phyloP scores from a whole-genome alignment of 306 rosid genomes.

The Myrica gale region DNA sequence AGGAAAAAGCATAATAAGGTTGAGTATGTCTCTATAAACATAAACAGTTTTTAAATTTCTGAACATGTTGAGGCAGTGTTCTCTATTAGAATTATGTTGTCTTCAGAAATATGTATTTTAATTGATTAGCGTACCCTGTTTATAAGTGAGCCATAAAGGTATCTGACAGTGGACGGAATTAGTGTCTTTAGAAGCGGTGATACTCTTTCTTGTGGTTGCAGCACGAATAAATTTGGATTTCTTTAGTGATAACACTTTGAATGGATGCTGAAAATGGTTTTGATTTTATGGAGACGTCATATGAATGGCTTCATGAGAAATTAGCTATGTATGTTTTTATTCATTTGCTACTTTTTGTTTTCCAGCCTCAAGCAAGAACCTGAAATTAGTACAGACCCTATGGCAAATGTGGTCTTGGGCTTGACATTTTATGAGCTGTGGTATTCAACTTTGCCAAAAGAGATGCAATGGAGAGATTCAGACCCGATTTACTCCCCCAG shows the following conservation, averaged over 20 bases:
- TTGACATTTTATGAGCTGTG: slow-evolving; percentile 63
- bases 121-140: background rate
- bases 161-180: background rate
- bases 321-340: slow-evolving; percentile 3
- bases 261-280: background rate
- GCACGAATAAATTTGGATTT: background rate
- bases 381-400: slow-evolving; percentile 42
- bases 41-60: background rate
- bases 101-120: background rate
- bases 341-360: slow-evolving; percentile 16
- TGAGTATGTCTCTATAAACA: background rate
- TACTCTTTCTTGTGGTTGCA: background rate
- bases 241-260: background rate
- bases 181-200: background rate
- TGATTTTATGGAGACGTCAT: background rate
- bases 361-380: slow-evolving; percentile 57
- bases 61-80: background rate
- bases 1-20: background rate
- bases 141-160: background rate
- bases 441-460: slow-evolving; percentile 63
- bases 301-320: background rate
- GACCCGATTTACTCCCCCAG: slow-evolving; percentile 38
- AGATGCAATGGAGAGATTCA: slow-evolving; percentile 54
- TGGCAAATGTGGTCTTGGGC: slow-evolving; percentile 60
- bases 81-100: background rate